Base-by-base conservation (phyloP, 2,329 filamentous ascomycete species). In the Trichoderma sp. region DNA sequence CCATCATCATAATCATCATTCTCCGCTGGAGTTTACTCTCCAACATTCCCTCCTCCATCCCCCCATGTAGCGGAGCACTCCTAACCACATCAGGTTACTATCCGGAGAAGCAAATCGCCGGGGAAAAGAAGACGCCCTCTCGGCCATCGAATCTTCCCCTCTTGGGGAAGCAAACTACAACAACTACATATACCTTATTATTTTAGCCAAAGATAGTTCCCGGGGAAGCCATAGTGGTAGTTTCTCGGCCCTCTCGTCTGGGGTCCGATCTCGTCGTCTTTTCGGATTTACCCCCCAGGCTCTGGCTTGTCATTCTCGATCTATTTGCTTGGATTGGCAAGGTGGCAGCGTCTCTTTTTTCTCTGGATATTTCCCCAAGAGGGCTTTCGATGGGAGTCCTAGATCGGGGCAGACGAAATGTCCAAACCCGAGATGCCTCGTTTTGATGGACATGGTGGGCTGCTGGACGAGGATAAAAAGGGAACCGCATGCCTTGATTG, bases 81-180 rank as follows among this genome's bases (percentile, higher is more conserved):
- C 57, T 69, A 69, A 69, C 67, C 67, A 61, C 20, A 69, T 62
- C 55, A 69, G 67, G 67, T 28, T 62, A 69, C 67, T 69, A 69
- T 47, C 55, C 57, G 57, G 67, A 69, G 64, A 67, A 58, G 47
- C 20, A 28, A 43, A 58, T 53, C 43, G 63, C 47, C 63, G 30
- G 47, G 47, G 47, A 20, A 50, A n/a, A 43, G n/a, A 20, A 12
- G 55, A 58, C 55, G 39, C 67, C 39, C 67, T 61, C 67, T n/a
- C 39, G 28, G 30, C 30, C 30, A 34, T 58, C 55, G 36, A 61
- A 34, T 20, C 20, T 62, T 61, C 67, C 39, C 57, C 30, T 34
- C 20, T 6, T 34, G 57, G 57, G 30, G 20, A 36, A 43, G 11
- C n/a, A 53, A 58, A 36, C 50, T 17, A 23, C 47, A 53, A 23